Evolutionary conservation across 2,329 filamentous ascomycete genomes (phyloP).

Genomic region (Neurospora sp.): DNA sequence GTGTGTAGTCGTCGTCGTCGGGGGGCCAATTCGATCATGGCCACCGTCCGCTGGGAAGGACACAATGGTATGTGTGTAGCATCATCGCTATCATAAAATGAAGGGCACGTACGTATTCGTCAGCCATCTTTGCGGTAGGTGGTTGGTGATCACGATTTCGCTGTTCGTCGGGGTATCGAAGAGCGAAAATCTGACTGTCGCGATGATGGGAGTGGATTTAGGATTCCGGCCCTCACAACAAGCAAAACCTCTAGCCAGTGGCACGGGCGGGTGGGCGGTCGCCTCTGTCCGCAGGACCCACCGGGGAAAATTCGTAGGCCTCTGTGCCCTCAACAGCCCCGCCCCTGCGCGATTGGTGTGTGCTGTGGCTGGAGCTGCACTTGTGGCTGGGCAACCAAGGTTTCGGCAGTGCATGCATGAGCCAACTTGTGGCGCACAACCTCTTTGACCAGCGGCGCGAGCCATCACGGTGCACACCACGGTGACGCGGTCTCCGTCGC

Average conservation of each 20-base stretch:
- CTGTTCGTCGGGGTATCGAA: constrained; percentile 28
- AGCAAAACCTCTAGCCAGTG: constrained; percentile 3
- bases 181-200: constrained; percentile 21
- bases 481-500: not conserved
- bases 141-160: constrained; percentile 22
- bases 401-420: not conserved
- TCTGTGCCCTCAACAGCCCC: constrained; percentile 17
- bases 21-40: not conserved
- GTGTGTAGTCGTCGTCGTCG: not conserved
- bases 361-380: constrained; percentile 9
- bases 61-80: not conserved
- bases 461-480: not conserved
- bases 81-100: not conserved
- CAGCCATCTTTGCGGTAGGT: constrained; percentile 62
- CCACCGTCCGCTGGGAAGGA: not conserved
- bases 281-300: constrained; percentile 11
- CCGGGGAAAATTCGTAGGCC: constrained; percentile 20
- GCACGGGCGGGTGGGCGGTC: constrained; percentile 10
- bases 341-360: constrained; percentile 9
- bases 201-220: constrained; percentile 19
- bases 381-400: constrained; percentile 5
- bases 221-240: constrained; percentile 12
- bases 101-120: constrained; percentile 32
- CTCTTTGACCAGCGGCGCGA: not conserved
- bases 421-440: not conserved